These are phyloP conservation scores for Populus ilicifolia DNA, from an alignment of 345 rosid genomes.

Conservation along the genomic window DNA sequence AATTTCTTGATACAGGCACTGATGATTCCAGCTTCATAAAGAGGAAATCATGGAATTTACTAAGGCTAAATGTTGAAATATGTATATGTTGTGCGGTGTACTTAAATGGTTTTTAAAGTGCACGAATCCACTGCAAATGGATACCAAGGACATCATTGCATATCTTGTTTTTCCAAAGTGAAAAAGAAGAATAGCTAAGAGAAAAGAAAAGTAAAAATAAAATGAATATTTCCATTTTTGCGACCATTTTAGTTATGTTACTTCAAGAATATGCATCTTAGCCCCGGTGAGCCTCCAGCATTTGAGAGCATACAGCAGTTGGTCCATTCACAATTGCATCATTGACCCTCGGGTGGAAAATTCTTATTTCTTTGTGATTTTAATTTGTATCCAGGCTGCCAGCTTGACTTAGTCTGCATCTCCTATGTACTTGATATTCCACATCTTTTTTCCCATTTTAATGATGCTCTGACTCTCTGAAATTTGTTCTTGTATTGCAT, in stretches of 20 bases:
- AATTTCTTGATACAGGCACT: not conserved
- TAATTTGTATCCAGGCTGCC: not conserved
- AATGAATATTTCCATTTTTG: not conserved
- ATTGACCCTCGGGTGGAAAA: not conserved
- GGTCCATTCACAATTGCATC: slow-evolving; percentile 3
- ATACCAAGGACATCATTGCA: not conserved
- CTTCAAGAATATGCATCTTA: not conserved
- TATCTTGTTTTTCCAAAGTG: not conserved
- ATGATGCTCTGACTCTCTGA: slow-evolving; percentile 2
- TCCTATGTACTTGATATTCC: not conserved
- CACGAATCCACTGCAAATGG: not conserved
- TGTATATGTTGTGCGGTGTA: not conserved
- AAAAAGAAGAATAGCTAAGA: not conserved
- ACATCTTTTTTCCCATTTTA: not conserved
- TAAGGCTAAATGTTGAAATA: not conserved
- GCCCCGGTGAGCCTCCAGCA: not conserved
- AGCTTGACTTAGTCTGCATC: not conserved
- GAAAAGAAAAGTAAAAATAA: not conserved
- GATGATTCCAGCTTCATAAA: not conserved
- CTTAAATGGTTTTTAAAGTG: not conserved
- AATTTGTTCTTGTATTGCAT: slow-evolving; percentile 4
- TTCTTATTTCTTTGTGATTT: not conserved
- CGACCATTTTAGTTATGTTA: not conserved
- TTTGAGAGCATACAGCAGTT: not conserved
- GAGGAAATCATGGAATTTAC: not conserved